Conservation (phyloP, 108 stramenopile genomes). For the Skeletonema grethae region DNA sequence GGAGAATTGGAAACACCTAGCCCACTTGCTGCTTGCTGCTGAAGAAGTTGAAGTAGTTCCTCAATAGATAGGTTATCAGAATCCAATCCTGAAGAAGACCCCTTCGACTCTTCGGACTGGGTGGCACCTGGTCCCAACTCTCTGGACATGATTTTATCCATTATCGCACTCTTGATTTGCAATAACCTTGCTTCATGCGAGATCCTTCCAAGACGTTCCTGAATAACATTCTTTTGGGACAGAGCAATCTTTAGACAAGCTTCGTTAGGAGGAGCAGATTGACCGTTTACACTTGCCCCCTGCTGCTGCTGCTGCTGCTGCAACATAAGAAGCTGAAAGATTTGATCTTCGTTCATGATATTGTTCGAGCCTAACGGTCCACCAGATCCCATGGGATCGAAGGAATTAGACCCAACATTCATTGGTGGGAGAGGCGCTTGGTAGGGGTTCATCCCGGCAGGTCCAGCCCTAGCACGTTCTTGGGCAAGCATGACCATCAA, state of each 20-base stretch:
- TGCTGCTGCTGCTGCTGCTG: constrained; percentile 8
- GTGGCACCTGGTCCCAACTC: not conserved
- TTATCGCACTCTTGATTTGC: constrained; percentile 2
- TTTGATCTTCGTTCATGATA: not conserved
- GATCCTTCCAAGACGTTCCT: not conserved
- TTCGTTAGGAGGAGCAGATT: not conserved
- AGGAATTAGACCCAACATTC: not conserved
- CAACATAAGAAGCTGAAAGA: constrained; percentile 1
- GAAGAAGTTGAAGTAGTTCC: not conserved
- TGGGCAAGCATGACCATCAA: not conserved
- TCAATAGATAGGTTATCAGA: not conserved
- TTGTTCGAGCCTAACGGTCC: not conserved
- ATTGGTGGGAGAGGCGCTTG: not conserved
- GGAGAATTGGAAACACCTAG: not conserved
- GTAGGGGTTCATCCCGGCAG: not conserved
- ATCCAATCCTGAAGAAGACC: not conserved
- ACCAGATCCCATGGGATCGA: not conserved
- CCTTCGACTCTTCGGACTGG: not conserved
- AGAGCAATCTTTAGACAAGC: not conserved
- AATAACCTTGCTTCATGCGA: not conserved
- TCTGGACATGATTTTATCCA: constrained; percentile 1
- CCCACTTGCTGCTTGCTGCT: not conserved
- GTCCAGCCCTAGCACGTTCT: constrained; percentile 4
- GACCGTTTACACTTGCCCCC: not conserved
- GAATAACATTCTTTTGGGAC: not conserved